Evolutionary conservation across 768 basidiomycete species (phyloP), one percentile per base, ranked within the genome.

Genomic region (Boletus vermiculosoides): DNA sequence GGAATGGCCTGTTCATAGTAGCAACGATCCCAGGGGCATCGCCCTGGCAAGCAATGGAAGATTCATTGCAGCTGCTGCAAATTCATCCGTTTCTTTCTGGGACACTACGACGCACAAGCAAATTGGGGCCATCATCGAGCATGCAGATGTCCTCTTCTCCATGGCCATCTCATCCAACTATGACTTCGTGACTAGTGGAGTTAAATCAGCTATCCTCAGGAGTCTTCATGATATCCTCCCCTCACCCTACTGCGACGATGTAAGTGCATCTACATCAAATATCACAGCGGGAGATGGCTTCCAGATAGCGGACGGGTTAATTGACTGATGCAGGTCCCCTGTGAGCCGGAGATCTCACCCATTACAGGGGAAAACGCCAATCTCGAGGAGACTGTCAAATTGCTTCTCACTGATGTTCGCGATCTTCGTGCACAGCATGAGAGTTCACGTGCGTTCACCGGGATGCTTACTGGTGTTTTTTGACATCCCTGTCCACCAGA

Each of bases 41-140:
- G 0, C 16, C 4, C 20, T 63, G 1, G 30, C 62, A 2, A 15
- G 11, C n/a, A 63, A 63, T 13, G 56, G 48, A 18, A 55, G 34
- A 16, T 64, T 60, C 30, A 49, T 64, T 23, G 50, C 18, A 7
- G 55, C 46, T 1, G 11, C 34, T 0, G 57, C 53, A 10, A 18
- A 42, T 15, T 59, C 50, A 10, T 52, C 50, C 0, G 7, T 64
- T 25, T 54, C 52, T 1, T 60, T 63, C 31, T 64, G 63, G 63
- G 63, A 63, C 23, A 52, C 52, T 20, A 25, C n/a, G 8, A 60
- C 54, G 2, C 41, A 45, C 13, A 9, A 36, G 18, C 62, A n/a
- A 23, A 52, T 56, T 8, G 58, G 63, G 8, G 22, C 54, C 6
- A 5, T 64, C 45, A 28, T 64, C 16, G 33, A 64, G 5, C 3